Evolutionary conservation across 2,329 filamentous ascomycete species (phyloP), one percentile per base, ranked within the genome.

Genomic region (Cytospora paraplurivora): DNA sequence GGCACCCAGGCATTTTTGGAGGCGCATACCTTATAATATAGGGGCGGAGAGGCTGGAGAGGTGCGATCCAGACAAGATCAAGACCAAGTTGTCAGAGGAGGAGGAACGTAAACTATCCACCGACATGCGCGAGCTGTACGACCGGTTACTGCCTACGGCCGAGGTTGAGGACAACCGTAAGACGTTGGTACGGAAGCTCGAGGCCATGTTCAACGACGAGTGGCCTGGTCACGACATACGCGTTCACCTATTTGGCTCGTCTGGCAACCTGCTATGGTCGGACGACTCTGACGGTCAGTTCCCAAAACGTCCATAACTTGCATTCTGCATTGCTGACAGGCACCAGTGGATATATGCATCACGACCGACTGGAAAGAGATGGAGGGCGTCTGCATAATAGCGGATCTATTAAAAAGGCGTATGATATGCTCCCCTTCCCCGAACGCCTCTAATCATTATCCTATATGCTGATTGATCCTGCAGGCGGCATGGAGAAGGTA

Each of bases 231-330:
- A 92, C 71, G 85, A 96, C 66, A 97, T 97, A 72, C 88, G 86
- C 69, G 95, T 97, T 41, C 89, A 95, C 74, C 87, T 98, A 17
- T 99, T 99, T 82, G 95, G 95, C n/a, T 98, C 95, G 6, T 98
- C 95, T 5, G 95, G 95, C 55, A 99, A 99, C 76, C 80, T 95
- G 75, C 81, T 99, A 62, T 97, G 93, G 76, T 97, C 94, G 38
- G 93, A 92, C 76, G 93, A 97, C 73, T 99, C 95, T 59, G 95
- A 99, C 79, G 92, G 93, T 97, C 81, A 71, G 88, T 80, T 19
- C 13, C 19, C 33, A 12, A 38, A 13, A 15, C 15, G 4, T 51
- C 35, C 2, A 32, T 10, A 4, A 8, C 4, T 1, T 27, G 34
- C 15, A 34, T 19, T 10, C 11, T 33, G n/a, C 12, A 11, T 44